phyloP scores from a whole-genome alignment of 768 basidiomycete species.

The Amanita fuliginea region DNA sequence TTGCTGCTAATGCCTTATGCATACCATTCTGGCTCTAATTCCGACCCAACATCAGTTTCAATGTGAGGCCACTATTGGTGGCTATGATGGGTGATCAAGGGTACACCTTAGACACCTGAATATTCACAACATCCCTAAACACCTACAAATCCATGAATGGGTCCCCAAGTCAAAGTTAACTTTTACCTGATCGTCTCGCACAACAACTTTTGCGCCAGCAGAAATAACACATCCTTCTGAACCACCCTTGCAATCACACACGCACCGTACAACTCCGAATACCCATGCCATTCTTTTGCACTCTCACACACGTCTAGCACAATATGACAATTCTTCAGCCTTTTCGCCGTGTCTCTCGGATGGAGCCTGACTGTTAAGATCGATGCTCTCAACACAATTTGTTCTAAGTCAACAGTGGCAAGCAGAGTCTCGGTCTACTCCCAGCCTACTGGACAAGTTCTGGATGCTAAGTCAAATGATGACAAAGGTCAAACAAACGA shows the following conservation, averaged over 20 bases:
- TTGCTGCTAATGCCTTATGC: no score
- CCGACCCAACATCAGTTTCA: neutral
- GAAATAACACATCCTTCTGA: slow-evolving; percentile 70
- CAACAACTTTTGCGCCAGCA: slow-evolving; percentile 70
- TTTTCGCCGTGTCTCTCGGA: slow-evolving; percentile 57
- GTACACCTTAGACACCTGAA: slow-evolving; percentile 34
- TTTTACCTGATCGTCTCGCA: slow-evolving; percentile 62
- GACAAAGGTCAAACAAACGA: no score
- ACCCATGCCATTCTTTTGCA: slow-evolving; percentile 59
- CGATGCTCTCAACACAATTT: no score
- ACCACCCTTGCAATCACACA: slow-evolving; percentile 84
- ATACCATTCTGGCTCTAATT: neutral
- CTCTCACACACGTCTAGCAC: slow-evolving; percentile 54
- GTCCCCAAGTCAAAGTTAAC: no score
- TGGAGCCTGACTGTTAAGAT: slow-evolving; percentile 72
- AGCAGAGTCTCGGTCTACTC: no score
- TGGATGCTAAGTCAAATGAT: no score
- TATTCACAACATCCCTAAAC: slow-evolving; percentile 52
- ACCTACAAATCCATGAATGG: no score
- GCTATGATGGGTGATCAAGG: slow-evolving; percentile 51
- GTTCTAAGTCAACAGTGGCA: no score
- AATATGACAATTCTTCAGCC: slow-evolving; percentile 60
- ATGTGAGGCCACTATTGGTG: no score
- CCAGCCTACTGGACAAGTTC: no score
- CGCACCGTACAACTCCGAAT: slow-evolving; percentile 80